Base-by-base conservation (phyloP, 2,329 filamentous ascomycete genomes). In the Nigrospora sphaerica region DNA sequence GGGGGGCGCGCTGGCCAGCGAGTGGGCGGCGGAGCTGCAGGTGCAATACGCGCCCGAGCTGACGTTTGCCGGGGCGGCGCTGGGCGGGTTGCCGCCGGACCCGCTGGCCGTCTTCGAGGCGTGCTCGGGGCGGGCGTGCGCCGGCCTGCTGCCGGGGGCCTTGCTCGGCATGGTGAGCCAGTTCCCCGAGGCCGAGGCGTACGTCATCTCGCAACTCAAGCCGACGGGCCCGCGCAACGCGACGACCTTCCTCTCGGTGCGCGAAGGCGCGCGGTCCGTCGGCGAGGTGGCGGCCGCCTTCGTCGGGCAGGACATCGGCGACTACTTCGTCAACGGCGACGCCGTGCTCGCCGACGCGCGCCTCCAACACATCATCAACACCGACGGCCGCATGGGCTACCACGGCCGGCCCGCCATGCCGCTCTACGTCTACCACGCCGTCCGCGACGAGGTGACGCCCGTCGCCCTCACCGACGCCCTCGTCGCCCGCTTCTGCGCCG, bases 41-140 rank as follows among this genome's bases (percentile, higher is more conserved):
- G 61, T 65, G 1, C 60, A 62, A 5, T 81, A 81, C 49, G 77
- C 77, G 0, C 74, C 77, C 0, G 74, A 78, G 35, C 57, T 81
- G 6, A 58, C 63, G 2, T 65, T 81, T 32, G 61, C 61, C 1
- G 76, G 74, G 3, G 70, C 67, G 1, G 75, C 72, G 0, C 50
- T 79, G 0, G 75, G 77, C 4, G 76, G 75, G 0, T 50, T 73
- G 4, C 65, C 70, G 0, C 63, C 72, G 0, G 70, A 73, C 23
- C 53, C 70, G 11, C 61, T 58, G 1, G 61, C 54, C 3, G 65
- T 69, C 10, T 44, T 75, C 2, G 36, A 55, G 3, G 47, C 57
- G 0, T 54, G 68, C 12, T 66, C 67, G 17, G 63, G 62, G 2
- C 52, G 52, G 3, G 18, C 44, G 2, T 62, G 55, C 23, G 51